Evolutionary conservation across 2,329 filamentous ascomycete genomes (phyloP), one percentile per base, ranked within the genome.

Genomic region (Claviceps sp.): DNA sequence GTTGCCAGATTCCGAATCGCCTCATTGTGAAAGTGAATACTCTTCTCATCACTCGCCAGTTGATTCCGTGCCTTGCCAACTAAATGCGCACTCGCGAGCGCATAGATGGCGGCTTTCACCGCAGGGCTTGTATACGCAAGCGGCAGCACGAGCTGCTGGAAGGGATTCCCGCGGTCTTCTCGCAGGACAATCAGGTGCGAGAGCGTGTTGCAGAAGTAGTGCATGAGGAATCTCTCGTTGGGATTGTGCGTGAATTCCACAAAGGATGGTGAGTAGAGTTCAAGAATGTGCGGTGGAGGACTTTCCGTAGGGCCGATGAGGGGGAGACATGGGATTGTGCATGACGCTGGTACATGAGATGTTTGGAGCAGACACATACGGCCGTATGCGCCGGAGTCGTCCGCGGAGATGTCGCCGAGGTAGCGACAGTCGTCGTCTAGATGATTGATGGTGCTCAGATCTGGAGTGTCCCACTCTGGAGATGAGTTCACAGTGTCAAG

Each of bases 61-160:
- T 73, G 75, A 26, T 73, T 66, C 5, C 78, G 67, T 2, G 76
- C 77, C 26, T 77, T 68, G 48, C 78, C 88, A 57, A 91, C 85
- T 53, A 94, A 71, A 63, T 95, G 93, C 54, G 89, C 91, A 52
- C 85, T 87, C 0, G 88, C 81, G 7, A 96, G 71, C 0, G 89
- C 89, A 54, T 87, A 89, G 54, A 96, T 85, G 9, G 89, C 88
- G 61, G 93, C 88, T 65, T 87, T 85, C 4, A 95, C 75, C 1
- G 78, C 74, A 0, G 70, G 69, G 59, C 77, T 79, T 44, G 62
- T 69, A 48, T 74, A 70, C 2, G 77, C 78, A 41, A 84, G 67
- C 2, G 80, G 80, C n/a, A 83, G 65, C 8, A 83, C 75, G 14
- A 82, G 68, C 58, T 81, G 77, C 57, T 80, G 77, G 59, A 83